Evolutionary conservation across 1,139 yeast species (phyloP).

Genomic region (Wickerhamomyces sp.): DNA sequence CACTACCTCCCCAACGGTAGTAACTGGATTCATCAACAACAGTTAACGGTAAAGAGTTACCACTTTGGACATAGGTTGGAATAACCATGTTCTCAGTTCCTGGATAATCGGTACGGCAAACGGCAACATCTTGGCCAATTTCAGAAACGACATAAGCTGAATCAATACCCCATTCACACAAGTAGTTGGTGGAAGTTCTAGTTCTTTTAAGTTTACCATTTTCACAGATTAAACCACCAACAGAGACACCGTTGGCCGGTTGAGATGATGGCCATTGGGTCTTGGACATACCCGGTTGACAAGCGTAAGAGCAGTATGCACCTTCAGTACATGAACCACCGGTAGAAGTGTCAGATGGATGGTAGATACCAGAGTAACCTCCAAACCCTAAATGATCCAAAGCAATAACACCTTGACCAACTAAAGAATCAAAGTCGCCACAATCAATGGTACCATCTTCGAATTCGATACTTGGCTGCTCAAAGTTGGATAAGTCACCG

Average conservation of each 20-base stretch:
- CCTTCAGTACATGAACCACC: slow-evolving; percentile 70
- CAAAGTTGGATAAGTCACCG: slow-evolving; percentile 55
- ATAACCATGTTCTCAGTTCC: slow-evolving; percentile 86
- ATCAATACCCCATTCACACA: slow-evolving; percentile 76
- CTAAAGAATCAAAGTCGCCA: slow-evolving; percentile 48
- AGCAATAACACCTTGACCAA: slow-evolving; percentile 69
- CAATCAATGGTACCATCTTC: slow-evolving; percentile 63
- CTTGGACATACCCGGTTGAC: slow-evolving; percentile 89
- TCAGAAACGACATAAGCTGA: slow-evolving; percentile 57
- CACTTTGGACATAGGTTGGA: slow-evolving; percentile 67
- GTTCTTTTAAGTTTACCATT: slow-evolving; percentile 66
- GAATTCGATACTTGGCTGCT: slow-evolving; percentile 50
- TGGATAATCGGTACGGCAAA: slow-evolving; percentile 86
- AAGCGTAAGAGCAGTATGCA: slow-evolving; percentile 78
- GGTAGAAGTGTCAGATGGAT: slow-evolving; percentile 54
- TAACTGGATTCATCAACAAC: slow-evolving; percentile 62
- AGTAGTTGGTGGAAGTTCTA: slow-evolving; percentile 50
- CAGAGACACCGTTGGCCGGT: slow-evolving; percentile 70
- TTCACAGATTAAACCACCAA: slow-evolving; percentile 74
- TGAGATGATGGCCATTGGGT: slow-evolving; percentile 80
- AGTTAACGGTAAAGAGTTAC: slow-evolving; percentile 52
- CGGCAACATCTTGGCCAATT: slow-evolving; percentile 55
- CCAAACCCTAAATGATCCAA: slow-evolving; percentile 57
- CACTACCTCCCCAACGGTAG: slow-evolving; percentile 61
- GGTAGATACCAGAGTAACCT: slow-evolving; percentile 74